Evolutionary conservation across 2,329 filamentous ascomycete genomes (phyloP).

Genomic region (Hortaea werneckii): DNA sequence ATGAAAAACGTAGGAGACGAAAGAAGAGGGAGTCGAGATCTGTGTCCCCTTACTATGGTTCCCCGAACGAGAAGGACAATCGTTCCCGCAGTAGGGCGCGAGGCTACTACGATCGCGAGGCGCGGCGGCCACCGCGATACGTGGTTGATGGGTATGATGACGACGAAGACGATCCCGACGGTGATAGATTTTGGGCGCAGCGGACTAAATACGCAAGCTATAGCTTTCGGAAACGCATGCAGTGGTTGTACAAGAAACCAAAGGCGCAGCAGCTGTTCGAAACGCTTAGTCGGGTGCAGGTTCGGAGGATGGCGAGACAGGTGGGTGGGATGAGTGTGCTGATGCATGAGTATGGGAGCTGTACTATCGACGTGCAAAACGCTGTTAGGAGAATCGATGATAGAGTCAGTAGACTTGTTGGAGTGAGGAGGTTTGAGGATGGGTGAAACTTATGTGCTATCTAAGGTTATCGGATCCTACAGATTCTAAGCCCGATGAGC

Average conservation of each 20-base stretch:
- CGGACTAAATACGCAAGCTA: conserved; percentile 25
- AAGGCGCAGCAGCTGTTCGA: conserved; percentile 28
- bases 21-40: conserved; percentile 11
- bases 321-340: conserved; percentile 22
- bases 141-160: conserved; percentile 12
- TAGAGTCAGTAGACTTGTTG: conserved; percentile 22
- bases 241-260: conserved; percentile 29
- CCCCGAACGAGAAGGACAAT: conserved; percentile 18
- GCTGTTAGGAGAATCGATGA: conserved; percentile 20
- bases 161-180: conserved; percentile 22
- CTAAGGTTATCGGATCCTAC: no score
- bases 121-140: conserved; percentile 2
- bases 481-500: no score
- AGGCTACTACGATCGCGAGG: conserved; percentile 7
- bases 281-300: conserved; percentile 28
- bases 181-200: conserved; percentile 21
- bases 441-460: not conserved
- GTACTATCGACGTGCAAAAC: conserved; percentile 12
- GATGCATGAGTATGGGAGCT: conserved; percentile 21
- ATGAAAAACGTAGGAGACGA: conserved; percentile 11
- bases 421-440: conserved; percentile 21
- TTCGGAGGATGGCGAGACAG: conserved; percentile 27
- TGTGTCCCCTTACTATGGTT: conserved; percentile 13
- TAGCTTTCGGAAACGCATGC: conserved; percentile 24
- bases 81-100: conserved; percentile 5